These are phyloP conservation scores for Aspergillus persii DNA, from an alignment of 2,329 filamentous ascomycete species.

Conservation along the genomic window DNA sequence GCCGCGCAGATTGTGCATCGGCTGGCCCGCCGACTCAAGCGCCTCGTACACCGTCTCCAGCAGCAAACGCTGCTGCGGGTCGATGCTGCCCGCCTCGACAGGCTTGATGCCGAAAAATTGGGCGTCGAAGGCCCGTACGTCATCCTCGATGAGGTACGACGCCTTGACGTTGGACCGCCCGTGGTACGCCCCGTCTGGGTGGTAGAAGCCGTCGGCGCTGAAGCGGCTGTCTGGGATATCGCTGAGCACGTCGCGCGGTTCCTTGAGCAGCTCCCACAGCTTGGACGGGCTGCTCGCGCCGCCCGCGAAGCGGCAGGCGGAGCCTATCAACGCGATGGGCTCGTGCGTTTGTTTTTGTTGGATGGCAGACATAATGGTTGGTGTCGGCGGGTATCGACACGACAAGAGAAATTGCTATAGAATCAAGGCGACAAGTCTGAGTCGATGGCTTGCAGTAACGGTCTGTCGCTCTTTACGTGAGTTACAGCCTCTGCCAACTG, in stretches of 20 bases:
- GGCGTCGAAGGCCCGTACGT: conserved; percentile 5
- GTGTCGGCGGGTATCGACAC: too few relatives aligned
- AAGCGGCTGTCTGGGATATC: conserved; percentile 3
- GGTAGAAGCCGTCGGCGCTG: conserved; percentile 3
- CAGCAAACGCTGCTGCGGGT: conserved; percentile 12
- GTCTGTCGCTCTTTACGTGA: too few relatives aligned
- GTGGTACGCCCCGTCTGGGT: conserved; percentile 1
- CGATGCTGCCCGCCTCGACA: conserved; percentile 4
- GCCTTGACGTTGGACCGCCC: conserved; percentile 5
- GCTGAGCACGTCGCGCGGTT: not conserved
- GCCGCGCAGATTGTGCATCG: not conserved
- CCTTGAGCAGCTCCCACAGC: conserved; percentile 8
- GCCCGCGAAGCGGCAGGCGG: conserved; percentile 10
- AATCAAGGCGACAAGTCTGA: too few relatives aligned
- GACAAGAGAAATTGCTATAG: too few relatives aligned
- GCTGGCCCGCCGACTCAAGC: not conserved
- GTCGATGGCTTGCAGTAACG: too few relatives aligned
- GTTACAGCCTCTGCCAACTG: too few relatives aligned
- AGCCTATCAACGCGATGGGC: conserved; percentile 13
- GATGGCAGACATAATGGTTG: too few relatives aligned
- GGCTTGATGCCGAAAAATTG: conserved; percentile 10
- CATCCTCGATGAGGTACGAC: conserved; percentile 4
- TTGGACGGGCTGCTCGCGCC: not conserved
- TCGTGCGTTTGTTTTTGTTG: too few relatives aligned
- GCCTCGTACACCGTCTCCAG: conserved; percentile 11